phyloP scores from a whole-genome alignment of 768 basidiomycete species.

The Mycena indigotica region DNA sequence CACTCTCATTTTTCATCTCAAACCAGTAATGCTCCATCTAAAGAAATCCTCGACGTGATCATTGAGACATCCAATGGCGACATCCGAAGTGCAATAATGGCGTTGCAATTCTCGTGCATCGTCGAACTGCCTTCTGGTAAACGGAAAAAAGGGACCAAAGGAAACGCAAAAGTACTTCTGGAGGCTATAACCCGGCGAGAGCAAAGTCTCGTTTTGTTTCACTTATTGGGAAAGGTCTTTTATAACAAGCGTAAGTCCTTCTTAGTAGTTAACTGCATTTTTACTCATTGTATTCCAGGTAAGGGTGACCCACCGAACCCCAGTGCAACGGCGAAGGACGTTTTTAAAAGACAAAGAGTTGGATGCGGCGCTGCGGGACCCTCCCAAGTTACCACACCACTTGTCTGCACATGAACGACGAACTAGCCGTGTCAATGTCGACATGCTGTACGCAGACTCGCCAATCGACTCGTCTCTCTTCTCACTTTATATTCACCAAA shows the following conservation, averaged over 20 bases:
- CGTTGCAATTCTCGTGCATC: slow-evolving; percentile 82
- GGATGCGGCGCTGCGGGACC: slow-evolving; percentile 57
- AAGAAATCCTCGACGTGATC: slow-evolving; percentile 73
- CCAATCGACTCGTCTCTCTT: slow-evolving; percentile 92
- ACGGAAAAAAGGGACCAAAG: slow-evolving; percentile 36
- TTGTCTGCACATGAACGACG: slow-evolving; percentile 61
- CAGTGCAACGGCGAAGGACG: slow-evolving; percentile 62
- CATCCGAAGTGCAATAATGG: slow-evolving; percentile 91
- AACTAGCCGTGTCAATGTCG: slow-evolving; percentile 74
- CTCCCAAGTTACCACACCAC: slow-evolving; percentile 59
- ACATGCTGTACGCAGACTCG: slow-evolving; percentile 82
- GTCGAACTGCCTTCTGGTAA: slow-evolving; percentile 36
- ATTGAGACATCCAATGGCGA: slow-evolving; percentile 86
- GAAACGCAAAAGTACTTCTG: slow-evolving; percentile 44
- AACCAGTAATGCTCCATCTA: slow-evolving; percentile 45
- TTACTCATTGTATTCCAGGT: slow-evolving; percentile 43
- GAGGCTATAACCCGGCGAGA: slow-evolving; percentile 83
- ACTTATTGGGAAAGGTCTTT: slow-evolving; percentile 88
- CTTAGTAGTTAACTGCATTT: background rate
- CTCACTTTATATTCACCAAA: slow-evolving; percentile 91
- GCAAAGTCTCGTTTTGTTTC: slow-evolving; percentile 85
- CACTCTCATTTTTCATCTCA: slow-evolving; percentile 46
- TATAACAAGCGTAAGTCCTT: slow-evolving; percentile 85
- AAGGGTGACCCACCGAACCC: slow-evolving; percentile 68
- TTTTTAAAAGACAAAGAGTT: slow-evolving; percentile 59